phyloP scores from a whole-genome alignment of 1,284 basidiomycete species.

The Moniliophthora roreri region DNA sequence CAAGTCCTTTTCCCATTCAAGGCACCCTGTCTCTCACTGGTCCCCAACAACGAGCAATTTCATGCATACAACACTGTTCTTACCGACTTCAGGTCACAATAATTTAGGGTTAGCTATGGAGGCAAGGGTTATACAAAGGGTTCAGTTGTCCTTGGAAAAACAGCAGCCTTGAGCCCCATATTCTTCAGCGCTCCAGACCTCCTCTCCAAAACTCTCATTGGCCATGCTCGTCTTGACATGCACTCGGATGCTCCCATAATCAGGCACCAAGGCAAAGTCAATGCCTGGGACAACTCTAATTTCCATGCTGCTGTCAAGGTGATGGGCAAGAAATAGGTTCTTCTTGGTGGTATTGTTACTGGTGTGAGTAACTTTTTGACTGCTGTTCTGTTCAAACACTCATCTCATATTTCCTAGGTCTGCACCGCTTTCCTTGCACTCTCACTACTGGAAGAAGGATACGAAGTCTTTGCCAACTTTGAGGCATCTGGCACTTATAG shows the following conservation, averaged over 20 bases:
- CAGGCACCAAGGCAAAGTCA: constrained; percentile 48
- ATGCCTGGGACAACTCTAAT: constrained; percentile 50
- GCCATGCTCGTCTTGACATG: constrained; percentile 31
- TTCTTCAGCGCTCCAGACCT: too few species aligned
- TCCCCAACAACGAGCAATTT: too few species aligned
- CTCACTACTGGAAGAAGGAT: constrained; percentile 40
- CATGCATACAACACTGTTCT: too few species aligned
- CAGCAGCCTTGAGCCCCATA: too few species aligned
- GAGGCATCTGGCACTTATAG: constrained; percentile 43
- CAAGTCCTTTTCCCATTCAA: too few species aligned
- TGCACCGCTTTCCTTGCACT: constrained; percentile 46
- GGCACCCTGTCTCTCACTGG: too few species aligned
- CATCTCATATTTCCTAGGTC: constrained; percentile 23
- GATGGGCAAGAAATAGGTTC: constrained; percentile 47
- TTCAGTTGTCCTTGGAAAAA: too few species aligned
- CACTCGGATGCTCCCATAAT: constrained; percentile 42
- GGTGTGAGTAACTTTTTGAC: constrained; percentile 31
- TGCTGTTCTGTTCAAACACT: not conserved
- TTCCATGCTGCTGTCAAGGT: constrained; percentile 44
- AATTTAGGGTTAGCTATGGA: too few species aligned
- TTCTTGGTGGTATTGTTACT: constrained; percentile 46
- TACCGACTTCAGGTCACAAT: too few species aligned
- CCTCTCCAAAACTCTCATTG: too few species aligned
- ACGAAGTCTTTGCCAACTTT: constrained; percentile 44
- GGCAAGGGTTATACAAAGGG: too few species aligned